These are phyloP conservation scores for Coniella lustricola DNA, from an alignment of 2,329 filamentous ascomycete species.

Conservation along the genomic window DNA sequence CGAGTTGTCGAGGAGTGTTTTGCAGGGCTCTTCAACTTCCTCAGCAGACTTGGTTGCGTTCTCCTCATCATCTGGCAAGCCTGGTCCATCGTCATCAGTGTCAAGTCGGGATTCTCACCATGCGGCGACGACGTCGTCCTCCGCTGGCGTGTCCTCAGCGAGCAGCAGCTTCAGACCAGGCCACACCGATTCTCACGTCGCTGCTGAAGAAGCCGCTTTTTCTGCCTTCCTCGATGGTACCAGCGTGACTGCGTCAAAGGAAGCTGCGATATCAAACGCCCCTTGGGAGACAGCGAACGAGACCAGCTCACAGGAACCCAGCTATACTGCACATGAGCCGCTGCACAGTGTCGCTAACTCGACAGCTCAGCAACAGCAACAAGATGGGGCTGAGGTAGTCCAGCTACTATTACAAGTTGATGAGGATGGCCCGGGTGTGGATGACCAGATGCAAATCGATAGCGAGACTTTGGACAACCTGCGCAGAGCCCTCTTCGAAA, in stretches of 20 bases:
- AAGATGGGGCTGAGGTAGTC: slow-evolving; percentile 34
- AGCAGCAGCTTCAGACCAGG: slow-evolving; percentile 23
- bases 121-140: slow-evolving; percentile 19
- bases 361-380: slow-evolving; percentile 27
- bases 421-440: slow-evolving; percentile 16
- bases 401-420: slow-evolving; percentile 27
- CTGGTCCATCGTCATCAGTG: slow-evolving; percentile 7
- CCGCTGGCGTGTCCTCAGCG: slow-evolving; percentile 11
- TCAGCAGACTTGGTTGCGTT: slow-evolving; percentile 4
- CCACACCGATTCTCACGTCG: slow-evolving; percentile 23
- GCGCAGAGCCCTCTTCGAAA: slow-evolving; percentile 32
- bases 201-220: slow-evolving; percentile 29
- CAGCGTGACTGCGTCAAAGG: slow-evolving; percentile 17
- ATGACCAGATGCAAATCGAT: slow-evolving; percentile 20
- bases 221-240: slow-evolving; percentile 29
- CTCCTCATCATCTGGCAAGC: slow-evolving; percentile 7
- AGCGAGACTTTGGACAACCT: slow-evolving; percentile 27
- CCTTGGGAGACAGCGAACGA: slow-evolving; percentile 12
- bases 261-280: slow-evolving; percentile 15
- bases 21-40: slow-evolving; percentile 11
- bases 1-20: slow-evolving; percentile 21
- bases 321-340: neutral
- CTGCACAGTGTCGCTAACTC: neutral
- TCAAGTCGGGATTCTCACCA: neutral
- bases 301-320: neutral